These are phyloP conservation scores for Huiozyma sinensis DNA, from an alignment of 805 yeast genomes.

Conservation along the genomic window DNA sequence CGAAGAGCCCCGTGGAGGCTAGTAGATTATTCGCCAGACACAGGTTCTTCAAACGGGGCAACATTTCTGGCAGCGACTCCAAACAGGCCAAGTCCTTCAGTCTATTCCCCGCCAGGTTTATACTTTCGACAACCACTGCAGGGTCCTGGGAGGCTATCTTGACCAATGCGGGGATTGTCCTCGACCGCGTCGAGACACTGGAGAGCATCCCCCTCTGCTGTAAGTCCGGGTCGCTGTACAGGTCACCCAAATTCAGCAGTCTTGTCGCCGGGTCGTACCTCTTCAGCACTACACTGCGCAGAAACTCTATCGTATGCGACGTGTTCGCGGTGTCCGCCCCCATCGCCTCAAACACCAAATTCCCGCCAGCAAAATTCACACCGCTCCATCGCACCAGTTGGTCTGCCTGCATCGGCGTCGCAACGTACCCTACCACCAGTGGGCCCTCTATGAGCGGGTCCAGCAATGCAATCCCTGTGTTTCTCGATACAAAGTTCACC, in stretches of 20 bases:
- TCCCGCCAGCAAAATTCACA: conserved; percentile 69
- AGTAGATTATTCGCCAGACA: conserved; percentile 72
- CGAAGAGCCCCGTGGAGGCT: conserved; percentile 46
- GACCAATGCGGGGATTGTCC: conserved; percentile 85
- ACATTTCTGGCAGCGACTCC: conserved; percentile 57
- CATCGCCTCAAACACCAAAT: conserved; percentile 41
- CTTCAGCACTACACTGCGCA: conserved; percentile 48
- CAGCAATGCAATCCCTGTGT: conserved; percentile 44
- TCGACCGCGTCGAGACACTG: conserved; percentile 51
- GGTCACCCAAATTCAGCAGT: conserved; percentile 57
- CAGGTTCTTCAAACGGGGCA: conserved; percentile 67
- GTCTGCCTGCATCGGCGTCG: conserved; percentile 44
- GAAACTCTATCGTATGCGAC: conserved; percentile 45
- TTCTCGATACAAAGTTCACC: conserved; percentile 57
- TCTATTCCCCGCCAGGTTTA: conserved; percentile 58
- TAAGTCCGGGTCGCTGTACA: conserved; percentile 55
- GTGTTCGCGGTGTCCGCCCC: conserved; percentile 15
- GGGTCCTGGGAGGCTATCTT: conserved; percentile 56
- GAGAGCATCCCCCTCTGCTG: conserved; percentile 54
- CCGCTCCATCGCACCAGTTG: conserved; percentile 56
- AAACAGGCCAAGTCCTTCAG: conserved; percentile 51
- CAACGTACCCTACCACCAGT: conserved; percentile 50
- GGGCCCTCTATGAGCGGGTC: conserved; percentile 48
- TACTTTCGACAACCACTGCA: conserved; percentile 44
- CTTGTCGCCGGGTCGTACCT: conserved; percentile 57